Percentiles rank a stretch among this genome's conserved stretches.
Conservation (phyloP, 192 early-diverging fungal genomes). For the Coemansia umbellata region DNA sequence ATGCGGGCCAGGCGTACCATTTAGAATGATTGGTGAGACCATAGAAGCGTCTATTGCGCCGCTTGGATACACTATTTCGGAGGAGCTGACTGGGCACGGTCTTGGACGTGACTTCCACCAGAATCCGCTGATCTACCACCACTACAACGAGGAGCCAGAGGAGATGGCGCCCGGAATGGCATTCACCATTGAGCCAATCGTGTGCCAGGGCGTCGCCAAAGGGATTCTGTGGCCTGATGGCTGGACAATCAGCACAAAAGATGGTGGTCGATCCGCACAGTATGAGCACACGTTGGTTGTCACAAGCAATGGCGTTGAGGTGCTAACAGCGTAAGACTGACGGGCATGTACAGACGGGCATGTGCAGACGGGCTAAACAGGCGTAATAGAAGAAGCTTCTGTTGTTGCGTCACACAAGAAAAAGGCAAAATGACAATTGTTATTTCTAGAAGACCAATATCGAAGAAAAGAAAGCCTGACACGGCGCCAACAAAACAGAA, state of each 20-base stretch:
- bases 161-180: conserved; percentile 72
- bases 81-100: conserved; percentile 83
- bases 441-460: too few relatives aligned
- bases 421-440: too few relatives aligned
- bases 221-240: conserved; percentile 80
- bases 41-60: conserved; percentile 49
- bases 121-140: conserved; percentile 76
- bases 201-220: conserved; percentile 71
- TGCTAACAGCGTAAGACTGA: conserved; percentile 55
- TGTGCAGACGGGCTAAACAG: too few relatives aligned
- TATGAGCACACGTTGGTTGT: conserved; percentile 81
- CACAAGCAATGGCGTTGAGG: conserved; percentile 58
- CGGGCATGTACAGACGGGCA: too few relatives aligned
- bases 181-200: conserved; percentile 87
- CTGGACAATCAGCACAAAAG: conserved; percentile 76
- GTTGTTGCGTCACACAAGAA: too few relatives aligned
- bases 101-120: conserved; percentile 83
- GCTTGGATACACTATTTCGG: conserved; percentile 60
- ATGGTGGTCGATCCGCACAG: conserved; percentile 83
- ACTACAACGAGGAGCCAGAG: conserved; percentile 67
- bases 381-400: too few relatives aligned
- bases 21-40: conserved; percentile 62
- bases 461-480: too few relatives aligned
- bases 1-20: conserved; percentile 70
- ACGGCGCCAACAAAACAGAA: too few relatives aligned